Percentiles rank a stretch among this genome's conserved stretches.
phyloP scores from a whole-genome alignment of 1,284 basidiomycete genomes.

The Ceratobasidium sp. region DNA sequence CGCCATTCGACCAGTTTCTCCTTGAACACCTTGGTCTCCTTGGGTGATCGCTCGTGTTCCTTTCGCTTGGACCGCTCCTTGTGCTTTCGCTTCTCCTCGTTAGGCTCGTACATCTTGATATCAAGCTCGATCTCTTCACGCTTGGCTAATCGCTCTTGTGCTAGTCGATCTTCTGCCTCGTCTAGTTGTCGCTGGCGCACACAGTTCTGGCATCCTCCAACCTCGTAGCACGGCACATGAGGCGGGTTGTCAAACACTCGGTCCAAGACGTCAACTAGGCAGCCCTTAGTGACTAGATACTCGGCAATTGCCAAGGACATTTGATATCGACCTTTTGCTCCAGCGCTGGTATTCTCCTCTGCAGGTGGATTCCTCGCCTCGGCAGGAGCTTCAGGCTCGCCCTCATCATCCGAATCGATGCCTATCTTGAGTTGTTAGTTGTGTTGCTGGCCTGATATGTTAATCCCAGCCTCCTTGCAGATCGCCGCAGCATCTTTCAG shows the following conservation, averaged over 20 bases:
- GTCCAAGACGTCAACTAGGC: background rate
- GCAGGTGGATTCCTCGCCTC: too few relatives aligned
- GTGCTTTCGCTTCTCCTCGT: background rate
- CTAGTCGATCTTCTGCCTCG: background rate
- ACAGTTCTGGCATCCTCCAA: background rate
- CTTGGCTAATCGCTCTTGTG: background rate
- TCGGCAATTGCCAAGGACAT: background rate
- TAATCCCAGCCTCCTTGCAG: background rate
- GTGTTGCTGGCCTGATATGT: background rate
- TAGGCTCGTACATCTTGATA: background rate
- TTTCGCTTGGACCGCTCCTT: background rate
- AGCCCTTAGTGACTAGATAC: background rate
- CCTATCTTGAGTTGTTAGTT: background rate
- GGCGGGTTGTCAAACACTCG: slow-evolving; percentile 5
- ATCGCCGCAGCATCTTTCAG: background rate
- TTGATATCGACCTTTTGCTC: background rate
- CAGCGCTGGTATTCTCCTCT: too few relatives aligned
- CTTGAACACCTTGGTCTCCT: background rate
- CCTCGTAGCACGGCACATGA: background rate
- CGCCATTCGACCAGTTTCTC: background rate
- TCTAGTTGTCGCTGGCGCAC: background rate
- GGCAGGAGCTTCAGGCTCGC: background rate
- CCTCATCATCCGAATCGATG: background rate
- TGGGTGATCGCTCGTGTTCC: too few relatives aligned
- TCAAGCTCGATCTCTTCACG: background rate